Percentiles rank a stretch among this genome's conserved stretches.
phyloP scores from a whole-genome alignment of 768 basidiomycete genomes.

The Wakefieldia striispora region DNA sequence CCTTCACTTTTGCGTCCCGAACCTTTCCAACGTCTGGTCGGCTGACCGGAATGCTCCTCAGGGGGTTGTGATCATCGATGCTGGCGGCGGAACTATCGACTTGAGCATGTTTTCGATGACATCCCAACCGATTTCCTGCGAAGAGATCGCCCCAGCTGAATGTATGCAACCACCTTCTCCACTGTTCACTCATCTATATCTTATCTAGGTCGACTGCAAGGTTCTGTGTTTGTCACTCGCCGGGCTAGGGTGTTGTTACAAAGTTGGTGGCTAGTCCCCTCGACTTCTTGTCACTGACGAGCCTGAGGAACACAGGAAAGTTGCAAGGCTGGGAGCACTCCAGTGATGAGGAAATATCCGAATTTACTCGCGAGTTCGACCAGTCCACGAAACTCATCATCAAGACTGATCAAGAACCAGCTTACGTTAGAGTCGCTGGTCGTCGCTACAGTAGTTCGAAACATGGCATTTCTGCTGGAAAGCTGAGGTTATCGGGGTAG shows the following conservation, averaged over 20 bases:
- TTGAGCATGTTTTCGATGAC: constrained; percentile 34
- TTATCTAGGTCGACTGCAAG: constrained; percentile 40
- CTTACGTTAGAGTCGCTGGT: background rate
- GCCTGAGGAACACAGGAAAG: background rate
- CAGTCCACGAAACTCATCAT: constrained; percentile 7
- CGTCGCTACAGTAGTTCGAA: background rate
- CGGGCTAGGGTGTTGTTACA: constrained; percentile 35
- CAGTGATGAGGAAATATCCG: constrained; percentile 1
- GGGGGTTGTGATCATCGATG: constrained; percentile 42
- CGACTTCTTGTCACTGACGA: background rate
- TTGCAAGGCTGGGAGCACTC: constrained; percentile 3
- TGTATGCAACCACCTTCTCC: constrained; percentile 13
- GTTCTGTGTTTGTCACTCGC: constrained; percentile 47
- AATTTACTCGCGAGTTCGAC: constrained; percentile 7
- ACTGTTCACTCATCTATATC: background rate
- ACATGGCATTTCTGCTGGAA: constrained; percentile 4
- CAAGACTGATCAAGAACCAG: background rate
- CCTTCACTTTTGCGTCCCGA: constrained; percentile 39
- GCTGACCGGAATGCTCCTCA: constrained; percentile 19
- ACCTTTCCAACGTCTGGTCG: constrained; percentile 20
- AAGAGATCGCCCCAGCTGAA: constrained; percentile 33
- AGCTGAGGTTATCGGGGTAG: constrained; percentile 8
- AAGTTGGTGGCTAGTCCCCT: constrained; percentile 21
- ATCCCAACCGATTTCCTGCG: constrained; percentile 18
- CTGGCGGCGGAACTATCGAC: constrained; percentile 39